Evolutionary conservation across 1,284 basidiomycete species (phyloP).

Genomic region (Ganoderma sp.): DNA sequence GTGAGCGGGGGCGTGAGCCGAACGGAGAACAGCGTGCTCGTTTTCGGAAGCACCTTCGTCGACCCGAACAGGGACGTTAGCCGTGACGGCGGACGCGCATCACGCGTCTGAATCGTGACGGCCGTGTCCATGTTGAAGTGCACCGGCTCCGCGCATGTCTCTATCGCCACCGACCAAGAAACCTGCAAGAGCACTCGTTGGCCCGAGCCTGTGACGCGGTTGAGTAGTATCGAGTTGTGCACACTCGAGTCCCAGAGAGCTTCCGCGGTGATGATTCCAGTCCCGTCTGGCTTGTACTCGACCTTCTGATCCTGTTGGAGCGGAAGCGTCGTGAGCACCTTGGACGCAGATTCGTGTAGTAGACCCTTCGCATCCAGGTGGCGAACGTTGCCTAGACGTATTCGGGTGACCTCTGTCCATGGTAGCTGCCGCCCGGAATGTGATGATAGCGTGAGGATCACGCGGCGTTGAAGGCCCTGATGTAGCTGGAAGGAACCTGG

Average conservation of each 20-base stretch:
- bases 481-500: conserved; percentile 89
- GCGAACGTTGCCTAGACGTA: conserved; percentile 84
- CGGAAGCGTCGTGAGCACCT: conserved; percentile 71
- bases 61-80: conserved; percentile 79
- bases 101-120: conserved; percentile 85
- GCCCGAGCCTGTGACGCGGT: conserved; percentile 79
- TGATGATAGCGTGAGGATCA: conserved; percentile 80
- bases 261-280: conserved; percentile 69
- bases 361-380: conserved; percentile 86
- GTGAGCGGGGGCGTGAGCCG: conserved; percentile 85
- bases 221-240: conserved; percentile 87
- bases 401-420: conserved; percentile 81
- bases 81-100: conserved; percentile 83
- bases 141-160: conserved; percentile 82
- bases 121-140: conserved; percentile 89
- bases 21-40: conserved; percentile 82
- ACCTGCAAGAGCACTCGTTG: conserved; percentile 85
- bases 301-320: conserved; percentile 74
- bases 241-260: conserved; percentile 94
- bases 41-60: conserved; percentile 75
- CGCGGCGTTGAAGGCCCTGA: conserved; percentile 90
- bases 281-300: conserved; percentile 84
- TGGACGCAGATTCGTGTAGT: conserved; percentile 75
- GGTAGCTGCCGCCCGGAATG: conserved; percentile 89
- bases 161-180: conserved; percentile 81